Evolutionary conservation across 2,329 filamentous ascomycete species (phyloP), one percentile per base, ranked within the genome.

Genomic region (Alternaria sp.): DNA sequence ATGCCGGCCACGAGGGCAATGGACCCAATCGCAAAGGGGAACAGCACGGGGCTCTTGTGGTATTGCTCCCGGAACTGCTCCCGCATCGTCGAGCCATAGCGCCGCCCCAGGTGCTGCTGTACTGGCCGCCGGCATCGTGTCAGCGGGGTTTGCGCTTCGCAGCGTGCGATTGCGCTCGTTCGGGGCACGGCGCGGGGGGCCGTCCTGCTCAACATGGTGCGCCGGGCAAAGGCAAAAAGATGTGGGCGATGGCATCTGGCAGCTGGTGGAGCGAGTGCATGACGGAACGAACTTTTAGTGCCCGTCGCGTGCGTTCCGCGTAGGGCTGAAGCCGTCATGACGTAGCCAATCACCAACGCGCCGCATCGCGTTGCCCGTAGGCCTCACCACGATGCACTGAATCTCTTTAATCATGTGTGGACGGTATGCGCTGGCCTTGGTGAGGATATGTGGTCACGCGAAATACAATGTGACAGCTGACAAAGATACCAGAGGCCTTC

Each of bases 401-500:
- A 23, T 8, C 30, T 36, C 11, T n/a, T 7, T 61, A 72, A 40
- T 17, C 17, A 92, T 92, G 90, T 92, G 90, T 76, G 90, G 90
- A 17, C 84, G 90, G 62, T 92, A 92, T 75, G 88, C 85, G 21
- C 77, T 91, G 66, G 85, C 86, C 50, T 81, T 89, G 81, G 88
- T 89, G 82, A 65, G 85, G 80, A 21, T 3, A 5, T 23, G 6
- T 5, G 6, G 21, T 21, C 12, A 28, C 23, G 19, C 2, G 25
- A 1, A 9, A 9, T n/a, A 28, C 13, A n/a, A 45, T 28, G 21
- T 2, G 13, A 52, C 36, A 47, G 51, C 70, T 72, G 58, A 76
- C 52, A 19, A 11, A 46, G 15, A 15, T 23, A 40, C 32, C 36
- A 96, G 93, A 88, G 92, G 66, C 90, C 92, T 36, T 90, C 89